Percentiles rank a stretch among this genome's conserved stretches.
These are phyloP conservation scores for Zygosaccharomyces bailii DNA, from an alignment of 805 yeast genomes.

Conservation along the genomic window DNA sequence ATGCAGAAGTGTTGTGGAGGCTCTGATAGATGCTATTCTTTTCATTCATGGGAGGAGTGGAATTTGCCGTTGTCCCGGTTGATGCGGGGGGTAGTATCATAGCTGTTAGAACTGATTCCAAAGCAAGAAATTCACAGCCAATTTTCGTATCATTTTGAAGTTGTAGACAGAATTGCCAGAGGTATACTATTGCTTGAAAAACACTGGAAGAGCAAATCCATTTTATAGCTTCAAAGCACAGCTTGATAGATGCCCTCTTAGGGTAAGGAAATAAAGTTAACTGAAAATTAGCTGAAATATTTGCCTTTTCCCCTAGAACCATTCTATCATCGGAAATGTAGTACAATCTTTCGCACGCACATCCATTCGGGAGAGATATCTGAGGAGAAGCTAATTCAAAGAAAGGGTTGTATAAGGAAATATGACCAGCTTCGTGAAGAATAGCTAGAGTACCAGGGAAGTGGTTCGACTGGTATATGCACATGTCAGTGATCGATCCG, in stretches of 20 bases:
- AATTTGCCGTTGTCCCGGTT: background rate
- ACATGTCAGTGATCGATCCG: constrained; percentile 11
- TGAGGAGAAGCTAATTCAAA: constrained; percentile 31
- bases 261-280: constrained; percentile 21
- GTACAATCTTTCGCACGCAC: constrained; percentile 43
- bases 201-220: constrained; percentile 19
- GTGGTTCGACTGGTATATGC: constrained; percentile 11
- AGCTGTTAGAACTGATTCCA: constrained; percentile 13
- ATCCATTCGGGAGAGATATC: constrained; percentile 39
- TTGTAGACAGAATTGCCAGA: constrained; percentile 23
- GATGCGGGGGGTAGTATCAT: constrained; percentile 9
- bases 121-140: constrained; percentile 8
- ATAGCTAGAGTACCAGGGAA: constrained; percentile 20
- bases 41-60: background rate
- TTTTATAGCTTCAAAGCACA: constrained; percentile 23
- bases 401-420: constrained; percentile 35
- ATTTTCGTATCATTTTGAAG: background rate
- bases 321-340: constrained; percentile 39
- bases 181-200: constrained; percentile 18
- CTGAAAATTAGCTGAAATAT: constrained; percentile 48
- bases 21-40: background rate
- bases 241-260: constrained; percentile 9
- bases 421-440: constrained; percentile 28
- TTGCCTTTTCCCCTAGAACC: constrained; percentile 51
- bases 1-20: constrained; percentile 11